Conservation (phyloP, 1,139 yeast species). For the Petasospora rhodanensis region DNA sequence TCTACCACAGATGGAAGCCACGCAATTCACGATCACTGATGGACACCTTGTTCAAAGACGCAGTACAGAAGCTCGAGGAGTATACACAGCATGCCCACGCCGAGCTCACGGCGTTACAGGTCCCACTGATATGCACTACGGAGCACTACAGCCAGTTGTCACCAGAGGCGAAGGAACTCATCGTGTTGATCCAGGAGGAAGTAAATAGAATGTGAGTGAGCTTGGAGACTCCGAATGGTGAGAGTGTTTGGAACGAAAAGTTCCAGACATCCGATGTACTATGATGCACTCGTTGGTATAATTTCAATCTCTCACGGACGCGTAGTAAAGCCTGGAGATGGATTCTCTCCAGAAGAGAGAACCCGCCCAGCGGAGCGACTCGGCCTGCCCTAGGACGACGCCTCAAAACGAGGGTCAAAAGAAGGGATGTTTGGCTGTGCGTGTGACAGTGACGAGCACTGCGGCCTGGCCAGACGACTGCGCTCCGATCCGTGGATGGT, state of each 20-base stretch:
- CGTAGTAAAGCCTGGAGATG: too few relatives aligned
- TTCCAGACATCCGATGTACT: constrained; percentile 26
- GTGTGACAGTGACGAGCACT: too few relatives aligned
- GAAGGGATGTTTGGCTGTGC: constrained; percentile 14
- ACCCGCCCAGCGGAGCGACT: too few relatives aligned
- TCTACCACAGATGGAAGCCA: too few relatives aligned
- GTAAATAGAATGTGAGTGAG: constrained; percentile 23
- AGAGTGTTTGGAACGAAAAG: constrained; percentile 1
- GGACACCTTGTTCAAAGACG: constrained; percentile 2
- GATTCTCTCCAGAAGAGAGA: too few relatives aligned
- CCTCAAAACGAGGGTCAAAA: constrained; percentile 21
- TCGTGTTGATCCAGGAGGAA: constrained; percentile 6
- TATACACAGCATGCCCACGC: constrained; percentile 1
- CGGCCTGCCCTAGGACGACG: constrained; percentile 17
- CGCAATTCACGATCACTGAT: too few relatives aligned
- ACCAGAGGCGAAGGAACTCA: constrained; percentile 6
- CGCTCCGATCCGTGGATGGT: too few relatives aligned
- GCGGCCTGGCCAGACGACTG: too few relatives aligned
- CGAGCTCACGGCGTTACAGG: constrained; percentile 3
- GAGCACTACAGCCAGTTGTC: constrained; percentile 2
- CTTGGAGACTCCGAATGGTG: constrained; percentile 30
- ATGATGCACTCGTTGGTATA: constrained; percentile 27
- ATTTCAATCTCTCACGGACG: too few relatives aligned
- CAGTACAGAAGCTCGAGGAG: constrained; percentile 3
- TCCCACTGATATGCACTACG: constrained; percentile 6